Base-by-base conservation (phyloP, 495 filamentous ascomycete species). In the Evansstolkia leycettana region DNA sequence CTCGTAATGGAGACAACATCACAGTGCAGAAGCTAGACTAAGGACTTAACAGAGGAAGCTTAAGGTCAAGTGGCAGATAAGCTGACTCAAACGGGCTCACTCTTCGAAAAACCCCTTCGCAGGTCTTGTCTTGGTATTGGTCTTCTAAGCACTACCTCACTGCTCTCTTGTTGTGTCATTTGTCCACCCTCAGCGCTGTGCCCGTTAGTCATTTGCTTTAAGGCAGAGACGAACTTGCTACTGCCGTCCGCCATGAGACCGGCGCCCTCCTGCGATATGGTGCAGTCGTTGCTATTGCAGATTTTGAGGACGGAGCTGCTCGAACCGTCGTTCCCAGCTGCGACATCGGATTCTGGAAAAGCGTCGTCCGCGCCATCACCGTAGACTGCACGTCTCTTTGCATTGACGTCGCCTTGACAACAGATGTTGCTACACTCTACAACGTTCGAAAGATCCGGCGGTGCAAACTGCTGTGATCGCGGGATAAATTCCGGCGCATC, bases 401-500 rank as follows among this genome's bases (percentile, higher is more conserved):
- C n/a, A n/a, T n/a, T n/a, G n/a, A n/a, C n/a, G n/a, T n/a, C n/a
- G n/a, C n/a, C n/a, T n/a, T n/a, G n/a, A n/a, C n/a, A n/a, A n/a
- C n/a, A n/a, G n/a, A n/a, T 5, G 10, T 29, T 29, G 28, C 28
- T 15, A 29, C 11, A n/a, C 11, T 29, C 11, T 4, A n/a, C 3
- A 5, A n/a, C 4, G 12, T 3, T 12, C 13, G 7, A 11, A 3
- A 15, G n/a, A 19, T 33, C 30, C 30, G n/a, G 3, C 7, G 4
- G 13, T 13, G 82, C 31, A 63, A 61, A 37, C 83, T 75, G 11
- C 76, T 78, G 43, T 75, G 73, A 73, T 79, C 74, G 34, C 80
- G 76, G 6, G 75, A 85, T 7, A 76, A 82, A 33, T 80, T 62
- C 14, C 75, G 76, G 56, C 80, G 79, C 44, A 43, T 47, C 44